Evolutionary conservation across 2,329 filamentous ascomycete genomes (phyloP).

Genomic region (Scolecobasidium constrictum): DNA sequence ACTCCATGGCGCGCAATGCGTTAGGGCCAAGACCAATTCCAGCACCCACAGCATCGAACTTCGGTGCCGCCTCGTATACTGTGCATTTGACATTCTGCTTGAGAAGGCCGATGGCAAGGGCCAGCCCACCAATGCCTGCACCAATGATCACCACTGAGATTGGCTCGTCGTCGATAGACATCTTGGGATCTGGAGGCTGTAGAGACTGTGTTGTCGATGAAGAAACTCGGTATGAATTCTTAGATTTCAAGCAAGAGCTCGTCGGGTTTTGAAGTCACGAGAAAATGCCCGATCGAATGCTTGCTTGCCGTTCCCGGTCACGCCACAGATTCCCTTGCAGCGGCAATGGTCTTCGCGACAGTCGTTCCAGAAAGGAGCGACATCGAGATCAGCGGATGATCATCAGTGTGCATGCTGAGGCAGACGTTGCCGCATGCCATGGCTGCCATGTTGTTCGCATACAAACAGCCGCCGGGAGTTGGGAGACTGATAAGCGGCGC

Average conservation of each 20-base stretch:
- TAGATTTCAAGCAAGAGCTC: neutral
- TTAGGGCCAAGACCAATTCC: conserved; percentile 20
- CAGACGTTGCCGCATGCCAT: neutral
- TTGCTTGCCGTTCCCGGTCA: neutral
- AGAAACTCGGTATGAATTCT: neutral
- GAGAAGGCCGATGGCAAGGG: conserved; percentile 19
- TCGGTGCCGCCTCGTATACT: conserved; percentile 19
- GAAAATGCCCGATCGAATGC: too few relatives aligned
- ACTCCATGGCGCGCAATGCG: conserved; percentile 15
- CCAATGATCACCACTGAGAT: conserved; percentile 20
- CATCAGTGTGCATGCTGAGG: neutral
- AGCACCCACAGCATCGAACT: conserved; percentile 19
- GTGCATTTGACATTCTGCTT: conserved; percentile 16
- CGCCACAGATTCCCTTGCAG: too few relatives aligned
- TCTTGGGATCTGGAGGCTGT: neutral
- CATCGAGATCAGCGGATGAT: neutral
- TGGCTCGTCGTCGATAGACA: conserved; percentile 8
- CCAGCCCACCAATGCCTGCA: conserved; percentile 20
- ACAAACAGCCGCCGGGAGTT: neutral
- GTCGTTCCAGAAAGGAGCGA: neutral
- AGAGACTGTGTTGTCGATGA: neutral
- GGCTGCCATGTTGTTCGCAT: neutral
- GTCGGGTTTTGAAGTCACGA: neutral
- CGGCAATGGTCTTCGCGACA: neutral
- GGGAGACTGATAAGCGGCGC: neutral